A percentile compares a stretch with the other conserved stretches of the same genome.
Conservation (phyloP, 257 asterid species). For the Nicotiana paniculata region DNA sequence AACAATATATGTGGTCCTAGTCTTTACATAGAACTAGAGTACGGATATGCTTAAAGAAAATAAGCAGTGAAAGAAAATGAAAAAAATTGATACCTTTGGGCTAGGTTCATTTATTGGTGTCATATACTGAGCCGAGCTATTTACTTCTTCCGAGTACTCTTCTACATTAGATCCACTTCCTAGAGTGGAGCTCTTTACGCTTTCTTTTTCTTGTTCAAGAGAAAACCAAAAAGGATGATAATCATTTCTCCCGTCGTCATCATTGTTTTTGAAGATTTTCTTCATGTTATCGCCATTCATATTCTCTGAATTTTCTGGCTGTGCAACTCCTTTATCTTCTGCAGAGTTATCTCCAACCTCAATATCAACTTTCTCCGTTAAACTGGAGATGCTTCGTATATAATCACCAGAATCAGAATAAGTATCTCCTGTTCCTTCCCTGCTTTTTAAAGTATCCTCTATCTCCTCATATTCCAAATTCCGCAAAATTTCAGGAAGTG, state of each 20-base stretch:
- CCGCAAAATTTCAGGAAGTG: slow-evolving; percentile 58
- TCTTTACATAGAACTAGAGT: background rate
- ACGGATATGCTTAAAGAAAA: background rate
- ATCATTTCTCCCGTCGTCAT: background rate
- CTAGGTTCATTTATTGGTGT: slow-evolving; percentile 10
- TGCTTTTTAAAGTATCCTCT: slow-evolving; percentile 35
- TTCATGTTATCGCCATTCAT: background rate
- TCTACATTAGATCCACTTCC: slow-evolving; percentile 16
- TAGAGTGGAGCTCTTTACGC: slow-evolving; percentile 18
- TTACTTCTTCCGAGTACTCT: slow-evolving; percentile 20
- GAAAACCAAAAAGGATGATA: slow-evolving; percentile 22
- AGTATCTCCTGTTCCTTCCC: slow-evolving; percentile 36
- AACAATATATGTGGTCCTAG: background rate
- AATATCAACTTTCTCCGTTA: background rate
- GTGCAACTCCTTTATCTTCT: background rate
- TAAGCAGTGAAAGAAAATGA: background rate
- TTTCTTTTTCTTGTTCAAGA: slow-evolving; percentile 34
- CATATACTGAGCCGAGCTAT: slow-evolving; percentile 20
- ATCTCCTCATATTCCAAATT: slow-evolving; percentile 46
- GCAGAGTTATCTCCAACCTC: slow-evolving; percentile 3
- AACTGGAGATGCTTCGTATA: background rate
- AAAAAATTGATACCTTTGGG: background rate
- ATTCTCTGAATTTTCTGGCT: background rate
- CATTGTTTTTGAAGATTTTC: slow-evolving; percentile 1
- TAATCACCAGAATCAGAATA: slow-evolving; percentile 16